A percentile compares a stretch with the other conserved stretches of the same genome.
Evolutionary conservation across 768 basidiomycete genomes (phyloP).

Genomic region (Tephrocybe sp.): DNA sequence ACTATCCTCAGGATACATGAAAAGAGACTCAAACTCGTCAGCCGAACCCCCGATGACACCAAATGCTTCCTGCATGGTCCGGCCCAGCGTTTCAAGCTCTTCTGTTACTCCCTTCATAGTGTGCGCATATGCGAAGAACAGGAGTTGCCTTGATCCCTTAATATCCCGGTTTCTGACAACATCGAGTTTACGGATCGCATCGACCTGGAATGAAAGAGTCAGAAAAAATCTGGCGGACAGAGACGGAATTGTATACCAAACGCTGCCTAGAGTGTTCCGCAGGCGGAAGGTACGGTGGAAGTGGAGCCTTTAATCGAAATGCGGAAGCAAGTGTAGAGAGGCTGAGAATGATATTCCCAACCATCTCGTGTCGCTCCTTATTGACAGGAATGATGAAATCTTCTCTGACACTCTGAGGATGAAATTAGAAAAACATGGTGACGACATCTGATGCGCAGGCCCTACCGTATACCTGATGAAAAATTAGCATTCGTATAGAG

Average conservation of each 20-base stretch:
- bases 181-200: slow-evolving; percentile 80
- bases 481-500: background rate
- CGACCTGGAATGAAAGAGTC: slow-evolving; percentile 47
- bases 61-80: slow-evolving; percentile 82
- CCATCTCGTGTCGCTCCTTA: slow-evolving; percentile 88
- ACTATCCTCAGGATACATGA: slow-evolving; percentile 34
- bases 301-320: slow-evolving; percentile 82
- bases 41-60: slow-evolving; percentile 85
- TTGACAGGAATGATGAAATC: slow-evolving; percentile 94
- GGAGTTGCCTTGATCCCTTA: slow-evolving; percentile 77
- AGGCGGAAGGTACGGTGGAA: slow-evolving; percentile 96
- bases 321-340: slow-evolving; percentile 79
- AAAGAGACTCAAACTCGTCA: slow-evolving; percentile 82
- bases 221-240: background rate
- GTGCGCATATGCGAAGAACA: slow-evolving; percentile 92
- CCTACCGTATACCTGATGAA: slow-evolving; percentile 67
- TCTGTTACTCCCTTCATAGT: slow-evolving; percentile 93
- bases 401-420: slow-evolving; percentile 63
- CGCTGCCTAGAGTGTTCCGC: slow-evolving; percentile 81
- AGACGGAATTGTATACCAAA: slow-evolving; percentile 46
- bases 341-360: slow-evolving; percentile 90
- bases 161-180: slow-evolving; percentile 83
- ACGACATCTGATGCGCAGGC: slow-evolving; percentile 2
- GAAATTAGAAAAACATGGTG: background rate
- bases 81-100: slow-evolving; percentile 82